phyloP scores from a whole-genome alignment of 2,329 filamentous ascomycete species.

The Penicillium janthinellum region DNA sequence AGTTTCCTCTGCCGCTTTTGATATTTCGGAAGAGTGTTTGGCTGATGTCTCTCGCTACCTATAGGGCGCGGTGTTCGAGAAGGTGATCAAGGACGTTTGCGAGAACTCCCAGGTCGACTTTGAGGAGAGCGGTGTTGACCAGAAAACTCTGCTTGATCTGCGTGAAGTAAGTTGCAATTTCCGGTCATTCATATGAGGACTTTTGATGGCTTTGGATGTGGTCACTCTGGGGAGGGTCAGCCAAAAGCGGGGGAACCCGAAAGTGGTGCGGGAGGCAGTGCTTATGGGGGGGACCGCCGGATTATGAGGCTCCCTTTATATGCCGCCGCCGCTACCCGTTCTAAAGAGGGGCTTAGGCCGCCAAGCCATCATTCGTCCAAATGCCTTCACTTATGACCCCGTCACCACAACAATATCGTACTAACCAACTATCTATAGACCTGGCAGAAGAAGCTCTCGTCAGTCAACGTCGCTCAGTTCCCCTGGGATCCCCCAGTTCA shows the following conservation, averaged over 20 bases:
- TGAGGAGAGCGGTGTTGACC: slow-evolving; percentile 91
- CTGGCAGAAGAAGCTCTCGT: slow-evolving; percentile 91
- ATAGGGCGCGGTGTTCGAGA: slow-evolving; percentile 77
- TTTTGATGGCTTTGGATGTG: slow-evolving; percentile 17
- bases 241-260: slow-evolving; percentile 33
- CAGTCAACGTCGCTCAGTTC: slow-evolving; percentile 81
- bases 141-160: slow-evolving; percentile 82
- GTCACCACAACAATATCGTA: neutral
- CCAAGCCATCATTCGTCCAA: slow-evolving; percentile 25
- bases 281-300: slow-evolving; percentile 39
- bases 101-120: slow-evolving; percentile 91
- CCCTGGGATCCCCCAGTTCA: slow-evolving; percentile 88
- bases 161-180: slow-evolving; percentile 68
- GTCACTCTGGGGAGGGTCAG: slow-evolving; percentile 40
- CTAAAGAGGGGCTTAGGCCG: slow-evolving; percentile 23
- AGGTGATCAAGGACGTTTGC: slow-evolving; percentile 92
- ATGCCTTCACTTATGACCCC: slow-evolving; percentile 10
- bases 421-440: slow-evolving; percentile 57
- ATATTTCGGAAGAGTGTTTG: neutral
- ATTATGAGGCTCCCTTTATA: slow-evolving; percentile 47
- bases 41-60: slow-evolving; percentile 32
- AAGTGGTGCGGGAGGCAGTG: slow-evolving; percentile 39
- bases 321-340: slow-evolving; percentile 37
- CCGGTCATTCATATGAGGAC: slow-evolving; percentile 8
- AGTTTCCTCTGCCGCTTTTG: too few species aligned